Conservation (phyloP, 192 early-diverging fungal species). For the Obelidium mucronatum region DNA sequence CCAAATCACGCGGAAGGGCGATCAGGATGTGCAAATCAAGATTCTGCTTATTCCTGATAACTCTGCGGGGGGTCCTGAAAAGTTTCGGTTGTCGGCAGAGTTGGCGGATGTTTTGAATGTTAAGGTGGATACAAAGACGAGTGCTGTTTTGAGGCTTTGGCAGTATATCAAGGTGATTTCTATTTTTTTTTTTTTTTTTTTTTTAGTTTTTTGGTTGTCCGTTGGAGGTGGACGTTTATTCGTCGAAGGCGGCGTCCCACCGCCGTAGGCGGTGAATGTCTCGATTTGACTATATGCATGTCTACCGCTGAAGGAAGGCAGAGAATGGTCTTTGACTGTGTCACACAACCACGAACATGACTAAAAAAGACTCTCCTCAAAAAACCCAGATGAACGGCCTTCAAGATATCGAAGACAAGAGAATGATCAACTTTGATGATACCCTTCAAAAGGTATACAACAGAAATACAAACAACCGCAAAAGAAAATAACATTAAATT, state of each 20-base stretch:
- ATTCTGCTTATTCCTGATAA: conserved; percentile 83
- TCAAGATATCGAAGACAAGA: conserved; percentile 90
- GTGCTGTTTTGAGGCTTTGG: conserved; percentile 89
- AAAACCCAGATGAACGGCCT: conserved; percentile 76
- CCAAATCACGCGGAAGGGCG: conserved; percentile 92
- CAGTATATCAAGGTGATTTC: conserved; percentile 88
- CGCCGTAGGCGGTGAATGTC: background rate
- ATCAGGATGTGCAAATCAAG: conserved; percentile 79
- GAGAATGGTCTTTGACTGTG: too few species aligned
- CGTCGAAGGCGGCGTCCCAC: too few species aligned
- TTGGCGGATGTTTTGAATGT: conserved; percentile 82
- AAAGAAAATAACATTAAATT: too few species aligned
- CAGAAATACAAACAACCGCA: background rate
- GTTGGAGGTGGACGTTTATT: background rate
- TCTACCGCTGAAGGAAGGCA: too few species aligned
- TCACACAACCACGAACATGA: too few species aligned
- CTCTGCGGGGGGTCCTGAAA: conserved; percentile 66
- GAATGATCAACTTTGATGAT: conserved; percentile 84
- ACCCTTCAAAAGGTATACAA: conserved; percentile 74
- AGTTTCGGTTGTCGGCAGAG: conserved; percentile 78
- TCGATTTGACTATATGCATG: conserved; percentile 15
- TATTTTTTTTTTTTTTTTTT: too few species aligned
- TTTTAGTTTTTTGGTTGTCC: background rate
- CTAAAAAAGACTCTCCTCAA: too few species aligned
- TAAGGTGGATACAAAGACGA: conserved; percentile 72